Base-by-base conservation (phyloP, 2,329 filamentous ascomycete genomes). In the Epichloe sibirici region DNA sequence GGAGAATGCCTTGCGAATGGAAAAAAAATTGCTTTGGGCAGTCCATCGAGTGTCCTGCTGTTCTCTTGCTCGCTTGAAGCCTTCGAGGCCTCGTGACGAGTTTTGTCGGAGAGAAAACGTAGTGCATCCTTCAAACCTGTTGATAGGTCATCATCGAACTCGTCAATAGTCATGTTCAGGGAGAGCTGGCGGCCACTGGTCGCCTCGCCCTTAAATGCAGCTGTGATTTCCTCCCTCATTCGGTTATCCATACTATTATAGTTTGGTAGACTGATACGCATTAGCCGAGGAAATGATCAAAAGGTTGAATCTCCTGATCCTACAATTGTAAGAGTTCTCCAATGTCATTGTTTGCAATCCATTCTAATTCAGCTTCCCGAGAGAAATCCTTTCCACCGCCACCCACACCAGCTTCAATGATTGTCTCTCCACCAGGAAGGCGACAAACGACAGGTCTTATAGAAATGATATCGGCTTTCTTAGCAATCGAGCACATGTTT, bases 1-100 rank as follows among this genome's bases (percentile, higher is more conserved):
- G 88, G 95, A 0, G 91, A 94, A 66, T 97, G 91, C 1, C 91
- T 79, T 0, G 91, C 91, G 62, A 90, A 96, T 0, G 90, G 88
- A 58, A 95, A 96, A 0, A 64, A 69, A 3, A 83, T 78, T 0
- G 62, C 61, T 12, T 59, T 69, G 0, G 75, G 69, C 2, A 78
- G 61, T 0, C 2, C 57, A 34, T 43, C 45, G 37, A n/a, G 58
- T 5, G 49, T 48, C 1, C 13, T 15, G 3, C 17, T 37, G 5
- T 35, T n/a, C 12, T 38, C 13, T 23, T 34, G n/a, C 21, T 38
- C 40, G 8, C 17, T 17, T 9, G 12, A 12, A 3, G 17, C 39
- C 3, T 37, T 35, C 17, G 48, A 45, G 5, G 40, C n/a, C 12
- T 12, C 40, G n/a, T 28, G 21, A 55, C 49, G 23, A 40, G 40